These are phyloP conservation scores for Nosema muscidifuracis DNA, from an alignment of 371 early-diverging fungal species.

Conservation along the genomic window DNA sequence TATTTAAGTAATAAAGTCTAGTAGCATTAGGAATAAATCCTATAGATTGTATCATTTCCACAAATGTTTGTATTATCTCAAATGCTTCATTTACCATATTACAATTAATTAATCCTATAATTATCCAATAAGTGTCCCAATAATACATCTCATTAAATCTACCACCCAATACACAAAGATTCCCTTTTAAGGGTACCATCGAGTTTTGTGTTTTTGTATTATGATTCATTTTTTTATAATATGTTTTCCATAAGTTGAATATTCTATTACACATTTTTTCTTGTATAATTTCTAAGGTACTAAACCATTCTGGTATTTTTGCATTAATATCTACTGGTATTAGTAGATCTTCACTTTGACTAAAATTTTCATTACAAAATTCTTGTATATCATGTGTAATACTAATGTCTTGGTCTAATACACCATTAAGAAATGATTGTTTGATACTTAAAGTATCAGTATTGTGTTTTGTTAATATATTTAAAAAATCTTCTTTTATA, in stretches of 20 bases:
- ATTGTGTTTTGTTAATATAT: neutral
- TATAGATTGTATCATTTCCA: constrained; percentile 67
- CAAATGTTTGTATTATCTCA: constrained; percentile 68
- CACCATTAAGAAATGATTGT: neutral
- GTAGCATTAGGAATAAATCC: constrained; percentile 80
- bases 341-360: neutral
- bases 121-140: constrained; percentile 77
- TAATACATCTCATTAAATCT: constrained; percentile 79
- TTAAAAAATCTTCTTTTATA: neutral
- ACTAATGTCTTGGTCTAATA: neutral
- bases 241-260: neutral
- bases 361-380: neutral
- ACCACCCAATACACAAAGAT: constrained; percentile 68
- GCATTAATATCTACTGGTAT: neutral
- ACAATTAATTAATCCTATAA: constrained; percentile 70
- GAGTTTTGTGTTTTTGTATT: neutral
- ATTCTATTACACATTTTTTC: neutral
- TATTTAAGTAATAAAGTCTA: constrained; percentile 72
- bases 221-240: neutral
- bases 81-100: constrained; percentile 66
- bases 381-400: neutral
- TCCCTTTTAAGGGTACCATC: neutral
- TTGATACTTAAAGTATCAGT: neutral
- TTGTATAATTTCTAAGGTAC: neutral
- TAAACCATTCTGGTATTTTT: neutral